phyloP scores from a whole-genome alignment of 1,284 basidiomycete species.

The Pisolithus thermaeus region DNA sequence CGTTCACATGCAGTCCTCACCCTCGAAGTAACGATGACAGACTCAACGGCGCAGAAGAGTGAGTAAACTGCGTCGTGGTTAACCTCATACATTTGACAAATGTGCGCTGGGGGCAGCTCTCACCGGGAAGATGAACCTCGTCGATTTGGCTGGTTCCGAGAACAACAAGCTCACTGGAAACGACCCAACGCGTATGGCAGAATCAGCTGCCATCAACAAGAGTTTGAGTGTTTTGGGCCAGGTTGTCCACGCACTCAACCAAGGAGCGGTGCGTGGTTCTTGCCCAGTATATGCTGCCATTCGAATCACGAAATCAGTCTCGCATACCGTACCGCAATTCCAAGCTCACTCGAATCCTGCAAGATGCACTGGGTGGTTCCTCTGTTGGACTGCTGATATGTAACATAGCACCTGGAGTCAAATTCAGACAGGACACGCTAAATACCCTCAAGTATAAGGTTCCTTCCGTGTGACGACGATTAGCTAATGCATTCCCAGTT shows the following conservation, averaged over 20 bases:
- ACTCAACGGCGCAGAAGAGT: slow-evolving; percentile 47
- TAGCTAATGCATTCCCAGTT: slow-evolving; percentile 37
- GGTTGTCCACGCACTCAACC: slow-evolving; percentile 79
- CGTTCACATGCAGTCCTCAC: slow-evolving; percentile 81
- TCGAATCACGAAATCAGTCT: slow-evolving; percentile 34
- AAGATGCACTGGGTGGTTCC: slow-evolving; percentile 78
- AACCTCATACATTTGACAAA: not conserved
- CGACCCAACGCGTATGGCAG: slow-evolving; percentile 71
- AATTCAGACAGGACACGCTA: slow-evolving; percentile 75
- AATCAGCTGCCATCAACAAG: slow-evolving; percentile 82
- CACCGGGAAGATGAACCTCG: slow-evolving; percentile 74
- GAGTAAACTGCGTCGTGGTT: slow-evolving; percentile 8
- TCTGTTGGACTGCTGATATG: slow-evolving; percentile 76
- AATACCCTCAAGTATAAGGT: slow-evolving; percentile 72
- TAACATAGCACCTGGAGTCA: slow-evolving; percentile 74
- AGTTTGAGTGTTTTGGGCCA: slow-evolving; percentile 76
- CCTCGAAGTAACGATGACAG: slow-evolving; percentile 52
- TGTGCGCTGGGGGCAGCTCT: slow-evolving; percentile 33
- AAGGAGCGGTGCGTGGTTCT: slow-evolving; percentile 48
- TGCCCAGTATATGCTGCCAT: not conserved
- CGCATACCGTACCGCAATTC: slow-evolving; percentile 83
- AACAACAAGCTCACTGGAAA: slow-evolving; percentile 88
- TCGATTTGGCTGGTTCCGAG: slow-evolving; percentile 83
- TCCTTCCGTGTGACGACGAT: slow-evolving; percentile 1
- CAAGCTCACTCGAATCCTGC: slow-evolving; percentile 75